Evolutionary conservation across 495 filamentous ascomycete genomes (phyloP).

Genomic region (Neurospora sp.): DNA sequence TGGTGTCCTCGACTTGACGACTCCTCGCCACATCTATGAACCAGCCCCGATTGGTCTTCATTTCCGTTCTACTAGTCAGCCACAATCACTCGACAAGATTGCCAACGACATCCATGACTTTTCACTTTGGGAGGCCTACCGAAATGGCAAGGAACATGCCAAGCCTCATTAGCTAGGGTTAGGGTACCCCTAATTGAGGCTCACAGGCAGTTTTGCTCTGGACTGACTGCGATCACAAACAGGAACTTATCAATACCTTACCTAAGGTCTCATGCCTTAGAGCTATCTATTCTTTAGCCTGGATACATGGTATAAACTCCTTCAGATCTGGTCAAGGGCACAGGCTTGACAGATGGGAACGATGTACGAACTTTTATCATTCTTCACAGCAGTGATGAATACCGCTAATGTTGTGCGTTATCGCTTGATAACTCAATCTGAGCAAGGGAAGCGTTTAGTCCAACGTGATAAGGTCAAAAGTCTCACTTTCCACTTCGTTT

Average conservation of each 20-base stretch:
- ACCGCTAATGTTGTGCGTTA: neutral
- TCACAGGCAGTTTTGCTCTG: no score
- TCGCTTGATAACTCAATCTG: neutral
- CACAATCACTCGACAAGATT: neutral
- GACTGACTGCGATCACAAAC: neutral
- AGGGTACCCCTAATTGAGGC: neutral
- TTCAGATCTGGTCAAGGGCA: neutral
- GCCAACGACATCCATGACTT: neutral
- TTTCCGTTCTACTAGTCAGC: neutral
- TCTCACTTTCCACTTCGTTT: neutral
- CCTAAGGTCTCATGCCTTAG: no score
- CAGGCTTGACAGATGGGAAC: neutral
- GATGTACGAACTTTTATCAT: neutral
- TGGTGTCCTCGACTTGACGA: neutral
- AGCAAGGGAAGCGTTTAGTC: neutral
- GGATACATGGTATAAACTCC: no score
- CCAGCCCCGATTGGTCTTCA: neutral
- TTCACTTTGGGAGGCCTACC: neutral
- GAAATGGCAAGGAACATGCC: neutral
- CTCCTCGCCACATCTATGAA: neutral
- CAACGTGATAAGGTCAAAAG: neutral
- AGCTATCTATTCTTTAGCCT: no score
- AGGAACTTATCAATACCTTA: neutral
- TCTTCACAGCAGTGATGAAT: neutral
- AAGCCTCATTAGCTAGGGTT: neutral